Evolutionary conservation across 2,329 filamentous ascomycete genomes (phyloP).

Genomic region (Colletotrichum tropicale): DNA sequence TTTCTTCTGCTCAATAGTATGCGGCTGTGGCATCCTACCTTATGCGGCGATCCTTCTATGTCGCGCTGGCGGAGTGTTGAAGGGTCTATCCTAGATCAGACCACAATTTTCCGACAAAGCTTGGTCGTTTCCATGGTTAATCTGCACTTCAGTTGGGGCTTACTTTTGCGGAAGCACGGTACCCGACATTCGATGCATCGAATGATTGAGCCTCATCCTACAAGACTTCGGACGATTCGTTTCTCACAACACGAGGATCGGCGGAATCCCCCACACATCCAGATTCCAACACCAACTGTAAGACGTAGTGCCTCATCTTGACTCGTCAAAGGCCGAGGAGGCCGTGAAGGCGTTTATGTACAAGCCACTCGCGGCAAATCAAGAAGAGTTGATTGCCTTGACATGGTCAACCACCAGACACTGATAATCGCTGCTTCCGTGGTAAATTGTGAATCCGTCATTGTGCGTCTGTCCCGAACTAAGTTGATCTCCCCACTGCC

Average conservation of each 20-base stretch:
- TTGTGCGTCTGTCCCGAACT: slow-evolving; percentile 39
- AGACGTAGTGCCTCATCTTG: neutral
- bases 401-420: slow-evolving; percentile 42
- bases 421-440: slow-evolving; percentile 37
- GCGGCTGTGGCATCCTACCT: neutral
- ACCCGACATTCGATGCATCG: neutral
- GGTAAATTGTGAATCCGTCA: slow-evolving; percentile 44
- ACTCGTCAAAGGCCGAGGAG: neutral
- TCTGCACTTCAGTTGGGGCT: neutral
- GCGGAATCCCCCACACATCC: neutral
- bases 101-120: neutral
- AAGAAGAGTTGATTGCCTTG: neutral
- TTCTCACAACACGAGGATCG: neutral
- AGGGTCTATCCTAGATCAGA: neutral
- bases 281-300: neutral
- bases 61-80: neutral
- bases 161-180: neutral
- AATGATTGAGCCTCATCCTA: neutral
- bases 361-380: neutral
- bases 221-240: neutral
- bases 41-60: neutral
- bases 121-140: neutral
- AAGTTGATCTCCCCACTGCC: slow-evolving; percentile 35
- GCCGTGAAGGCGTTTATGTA: neutral
- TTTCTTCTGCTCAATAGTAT: neutral